These are phyloP conservation scores for Trichoderma atroviride DNA, from an alignment of 2,329 filamentous ascomycete genomes.

Conservation along the genomic window DNA sequence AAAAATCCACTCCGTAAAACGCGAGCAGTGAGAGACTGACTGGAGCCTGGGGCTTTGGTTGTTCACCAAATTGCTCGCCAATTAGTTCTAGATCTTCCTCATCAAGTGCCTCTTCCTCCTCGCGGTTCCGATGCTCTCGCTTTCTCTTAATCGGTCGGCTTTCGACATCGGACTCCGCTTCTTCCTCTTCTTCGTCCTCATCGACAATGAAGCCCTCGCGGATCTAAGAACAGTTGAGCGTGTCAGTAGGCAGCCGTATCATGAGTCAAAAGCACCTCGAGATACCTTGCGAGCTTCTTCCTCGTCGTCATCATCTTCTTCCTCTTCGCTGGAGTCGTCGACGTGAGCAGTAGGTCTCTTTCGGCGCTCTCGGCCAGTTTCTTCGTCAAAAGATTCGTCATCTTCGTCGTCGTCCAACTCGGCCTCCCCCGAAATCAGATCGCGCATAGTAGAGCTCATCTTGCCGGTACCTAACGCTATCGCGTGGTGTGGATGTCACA, in stretches of 20 bases:
- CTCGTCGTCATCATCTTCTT: conserved; percentile 89
- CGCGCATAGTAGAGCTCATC: conserved; percentile 68
- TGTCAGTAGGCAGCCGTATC: conserved; percentile 4
- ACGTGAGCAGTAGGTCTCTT: conserved; percentile 48
- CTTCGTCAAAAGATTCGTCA: conserved; percentile 80
- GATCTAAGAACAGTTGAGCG: conserved; percentile 56
- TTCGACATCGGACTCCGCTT: conserved; percentile 58
- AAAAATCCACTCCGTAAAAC: not conserved
- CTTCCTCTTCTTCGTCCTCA: conserved; percentile 78
- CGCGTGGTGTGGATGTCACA: conserved; percentile 21
- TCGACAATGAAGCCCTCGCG: conserved; percentile 96
- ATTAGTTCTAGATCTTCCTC: conserved; percentile 97
- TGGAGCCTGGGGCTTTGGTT: conserved; percentile 66
- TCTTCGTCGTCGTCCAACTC: conserved; percentile 85
- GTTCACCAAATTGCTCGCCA: conserved; percentile 72
- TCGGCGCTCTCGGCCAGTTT: conserved; percentile 61
- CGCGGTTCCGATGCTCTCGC: conserved; percentile 73
- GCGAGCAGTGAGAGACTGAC: conserved; percentile 50
- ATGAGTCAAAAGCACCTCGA: conserved; percentile 31
- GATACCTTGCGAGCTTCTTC: conserved; percentile 75
- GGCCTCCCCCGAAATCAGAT: conserved; percentile 83
- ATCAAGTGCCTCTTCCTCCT: conserved; percentile 86
- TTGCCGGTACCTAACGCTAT: conserved; percentile 36
- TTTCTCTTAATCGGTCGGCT: conserved; percentile 68
- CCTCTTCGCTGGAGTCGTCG: conserved; percentile 89